Evolutionary conservation across 768 basidiomycete species (phyloP).

Genomic region (Chalciporus pseudorubinellus): DNA sequence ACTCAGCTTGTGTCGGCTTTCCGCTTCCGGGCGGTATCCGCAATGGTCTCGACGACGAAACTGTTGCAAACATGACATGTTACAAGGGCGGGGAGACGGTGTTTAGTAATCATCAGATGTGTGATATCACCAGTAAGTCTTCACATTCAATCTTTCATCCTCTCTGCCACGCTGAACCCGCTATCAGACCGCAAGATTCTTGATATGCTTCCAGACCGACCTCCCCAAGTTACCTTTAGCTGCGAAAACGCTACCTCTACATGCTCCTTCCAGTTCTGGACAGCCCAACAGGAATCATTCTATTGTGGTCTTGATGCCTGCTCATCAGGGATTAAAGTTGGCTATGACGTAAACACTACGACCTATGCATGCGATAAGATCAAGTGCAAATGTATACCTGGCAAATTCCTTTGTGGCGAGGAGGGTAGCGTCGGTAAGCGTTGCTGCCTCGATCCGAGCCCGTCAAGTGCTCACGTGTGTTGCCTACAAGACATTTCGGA

Average conservation of each 20-base stretch:
- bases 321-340: conserved; percentile 41
- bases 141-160: background rate
- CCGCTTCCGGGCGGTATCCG: conserved; percentile 52
- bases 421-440: conserved; percentile 85
- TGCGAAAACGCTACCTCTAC: conserved; percentile 63
- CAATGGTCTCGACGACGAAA: conserved; percentile 39
- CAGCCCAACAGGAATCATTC: conserved; percentile 90
- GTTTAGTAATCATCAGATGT: conserved; percentile 96
- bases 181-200: conserved; percentile 86
- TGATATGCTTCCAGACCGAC: conserved; percentile 84
- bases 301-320: conserved; percentile 87
- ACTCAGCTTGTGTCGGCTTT: conserved; percentile 78
- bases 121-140: conserved; percentile 90
- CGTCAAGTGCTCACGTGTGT: background rate
- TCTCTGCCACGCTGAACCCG: background rate
- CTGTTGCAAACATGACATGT: conserved; percentile 77
- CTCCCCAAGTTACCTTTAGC: conserved; percentile 95
- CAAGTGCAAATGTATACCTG: conserved; percentile 90
- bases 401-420: conserved; percentile 92
- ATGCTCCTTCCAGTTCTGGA: conserved; percentile 99
- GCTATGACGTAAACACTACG: conserved; percentile 69
- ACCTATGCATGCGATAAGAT: conserved; percentile 80
- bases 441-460: background rate
- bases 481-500: conserved; percentile 78
- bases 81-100: conserved; percentile 92